phyloP scores from a whole-genome alignment of 2,329 filamentous ascomycete genomes.

The Akanthomyces dipterigenus region DNA sequence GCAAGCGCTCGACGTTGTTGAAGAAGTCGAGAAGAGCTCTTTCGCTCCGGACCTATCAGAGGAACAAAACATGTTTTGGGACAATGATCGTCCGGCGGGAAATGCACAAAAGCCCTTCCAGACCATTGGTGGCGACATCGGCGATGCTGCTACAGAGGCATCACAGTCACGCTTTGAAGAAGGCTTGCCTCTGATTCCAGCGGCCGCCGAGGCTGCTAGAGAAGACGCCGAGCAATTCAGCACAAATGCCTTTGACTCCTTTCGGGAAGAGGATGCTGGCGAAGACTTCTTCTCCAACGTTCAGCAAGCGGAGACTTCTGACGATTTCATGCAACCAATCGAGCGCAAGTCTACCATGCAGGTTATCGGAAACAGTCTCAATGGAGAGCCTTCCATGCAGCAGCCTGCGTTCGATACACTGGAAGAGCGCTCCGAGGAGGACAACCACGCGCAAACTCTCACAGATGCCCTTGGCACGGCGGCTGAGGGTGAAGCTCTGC shows the following conservation, averaged over 20 bases:
- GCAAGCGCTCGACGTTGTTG: constrained; percentile 47
- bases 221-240: not conserved
- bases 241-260: constrained; percentile 16
- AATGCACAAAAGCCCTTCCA: constrained; percentile 15
- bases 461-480: constrained; percentile 19
- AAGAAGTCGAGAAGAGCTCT: constrained; percentile 44
- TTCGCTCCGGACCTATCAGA: constrained; percentile 33
- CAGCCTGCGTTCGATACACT: not conserved
- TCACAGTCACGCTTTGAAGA: constrained; percentile 61
- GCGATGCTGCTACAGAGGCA: constrained; percentile 34
- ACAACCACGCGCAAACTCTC: constrained; percentile 18
- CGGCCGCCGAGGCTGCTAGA: not conserved
- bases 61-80: constrained; percentile 17
- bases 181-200: constrained; percentile 57
- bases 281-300: constrained; percentile 58
- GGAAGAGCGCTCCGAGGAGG: constrained; percentile 17
- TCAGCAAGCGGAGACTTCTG: constrained; percentile 25
- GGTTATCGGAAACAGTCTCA: constrained; percentile 38
- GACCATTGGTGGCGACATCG: constrained; percentile 38
- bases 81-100: not conserved
- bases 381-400: not conserved
- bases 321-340: constrained; percentile 30
- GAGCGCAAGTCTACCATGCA: constrained; percentile 65
- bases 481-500: constrained; percentile 17
- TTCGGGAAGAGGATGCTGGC: constrained; percentile 39